Percentiles rank a stretch among this genome's conserved stretches.
These are phyloP conservation scores for Prillingera fragicola DNA, from an alignment of 1,284 basidiomycete species.

Conservation along the genomic window DNA sequence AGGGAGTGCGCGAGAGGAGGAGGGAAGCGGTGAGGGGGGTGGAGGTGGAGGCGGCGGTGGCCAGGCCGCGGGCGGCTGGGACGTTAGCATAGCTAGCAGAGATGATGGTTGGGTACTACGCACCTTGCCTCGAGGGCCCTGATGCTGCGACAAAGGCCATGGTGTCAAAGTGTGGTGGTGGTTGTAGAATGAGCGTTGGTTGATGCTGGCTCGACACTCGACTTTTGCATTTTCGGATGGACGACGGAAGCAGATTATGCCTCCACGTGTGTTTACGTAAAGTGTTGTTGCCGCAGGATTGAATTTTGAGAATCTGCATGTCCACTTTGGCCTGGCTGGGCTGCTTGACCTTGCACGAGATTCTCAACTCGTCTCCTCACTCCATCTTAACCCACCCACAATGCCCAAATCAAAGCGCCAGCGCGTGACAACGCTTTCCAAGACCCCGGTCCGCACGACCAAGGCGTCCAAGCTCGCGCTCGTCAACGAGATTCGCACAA, in stretches of 20 bases:
- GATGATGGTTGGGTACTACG: background rate
- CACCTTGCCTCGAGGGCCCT: slow-evolving; percentile 18
- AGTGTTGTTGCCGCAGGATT: too few species aligned
- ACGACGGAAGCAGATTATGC: too few species aligned
- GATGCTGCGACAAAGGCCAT: slow-evolving; percentile 14
- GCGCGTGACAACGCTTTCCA: slow-evolving; percentile 61
- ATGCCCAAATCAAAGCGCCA: slow-evolving; percentile 87
- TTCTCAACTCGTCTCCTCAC: too few species aligned
- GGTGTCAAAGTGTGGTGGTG: background rate
- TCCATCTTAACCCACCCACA: background rate
- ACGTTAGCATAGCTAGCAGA: too few species aligned
- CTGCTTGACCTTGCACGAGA: too few species aligned
- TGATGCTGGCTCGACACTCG: too few species aligned
- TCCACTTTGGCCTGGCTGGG: too few species aligned
- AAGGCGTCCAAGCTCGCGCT: slow-evolving; percentile 72
- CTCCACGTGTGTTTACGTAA: too few species aligned
- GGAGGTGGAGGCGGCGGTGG: slow-evolving; percentile 18
- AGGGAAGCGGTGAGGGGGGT: slow-evolving; percentile 50
- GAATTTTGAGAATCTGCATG: too few species aligned
- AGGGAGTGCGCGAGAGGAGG: slow-evolving; percentile 76
- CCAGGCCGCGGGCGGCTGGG: slow-evolving; percentile 13
- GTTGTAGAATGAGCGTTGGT: too few species aligned
- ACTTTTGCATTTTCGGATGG: too few species aligned
- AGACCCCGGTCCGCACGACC: slow-evolving; percentile 53
- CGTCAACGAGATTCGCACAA: slow-evolving; percentile 65